Conservation (phyloP, 2,329 filamentous ascomycete genomes). For the Eurotiales sp. region DNA sequence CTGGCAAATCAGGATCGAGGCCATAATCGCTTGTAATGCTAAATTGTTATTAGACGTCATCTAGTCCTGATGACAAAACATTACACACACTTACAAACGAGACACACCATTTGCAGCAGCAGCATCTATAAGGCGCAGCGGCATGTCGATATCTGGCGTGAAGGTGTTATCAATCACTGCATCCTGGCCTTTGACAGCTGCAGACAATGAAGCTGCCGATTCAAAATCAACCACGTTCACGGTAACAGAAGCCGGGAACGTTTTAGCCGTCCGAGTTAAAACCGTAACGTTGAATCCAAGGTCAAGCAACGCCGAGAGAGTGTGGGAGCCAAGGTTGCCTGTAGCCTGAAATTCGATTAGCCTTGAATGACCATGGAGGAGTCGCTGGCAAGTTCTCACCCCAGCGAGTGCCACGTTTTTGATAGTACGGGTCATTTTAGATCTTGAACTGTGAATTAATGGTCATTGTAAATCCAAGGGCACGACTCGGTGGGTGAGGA, state of each 20-base stretch:
- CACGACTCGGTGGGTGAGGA: too few species aligned
- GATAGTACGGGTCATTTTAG: conserved; percentile 6
- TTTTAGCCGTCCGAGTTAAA: conserved; percentile 15
- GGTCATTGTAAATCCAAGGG: too few species aligned
- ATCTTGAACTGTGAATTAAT: neutral
- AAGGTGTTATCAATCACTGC: conserved; percentile 18
- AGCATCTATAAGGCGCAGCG: conserved; percentile 17
- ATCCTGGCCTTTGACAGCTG: conserved; percentile 14
- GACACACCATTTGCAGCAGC: conserved; percentile 14
- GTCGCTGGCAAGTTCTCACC: neutral
- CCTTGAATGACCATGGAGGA: neutral
- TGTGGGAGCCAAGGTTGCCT: conserved; percentile 8
- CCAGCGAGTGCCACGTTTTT: conserved; percentile 11
- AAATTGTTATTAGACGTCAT: neutral
- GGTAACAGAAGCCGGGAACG: conserved; percentile 12
- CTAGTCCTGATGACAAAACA: neutral
- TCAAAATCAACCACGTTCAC: conserved; percentile 17
- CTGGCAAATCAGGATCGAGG: conserved; percentile 19
- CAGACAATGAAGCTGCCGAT: conserved; percentile 13
- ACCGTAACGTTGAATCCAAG: conserved; percentile 18
- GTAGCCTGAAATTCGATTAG: conserved; percentile 3
- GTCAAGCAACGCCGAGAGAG: conserved; percentile 14
- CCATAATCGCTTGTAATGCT: conserved; percentile 20
- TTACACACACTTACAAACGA: conserved; percentile 14
- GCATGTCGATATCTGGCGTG: conserved; percentile 13